Evolutionary conservation across 225 moss, liverwort and hornwort genomes (phyloP).

Genomic region (Sphagnum tenellum): DNA sequence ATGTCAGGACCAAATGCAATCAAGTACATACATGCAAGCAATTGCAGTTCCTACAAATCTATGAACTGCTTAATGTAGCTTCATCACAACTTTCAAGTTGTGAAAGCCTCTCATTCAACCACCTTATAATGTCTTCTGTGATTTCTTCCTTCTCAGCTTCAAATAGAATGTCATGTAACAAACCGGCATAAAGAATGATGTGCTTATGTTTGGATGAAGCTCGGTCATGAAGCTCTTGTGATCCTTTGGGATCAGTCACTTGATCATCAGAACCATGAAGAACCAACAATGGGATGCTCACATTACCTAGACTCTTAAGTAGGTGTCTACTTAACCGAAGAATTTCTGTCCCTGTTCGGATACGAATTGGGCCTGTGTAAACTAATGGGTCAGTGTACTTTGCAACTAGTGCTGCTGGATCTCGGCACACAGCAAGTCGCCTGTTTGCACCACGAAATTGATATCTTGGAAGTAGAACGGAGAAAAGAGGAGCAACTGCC

Average conservation of each 20-base stretch:
- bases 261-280: conserved; percentile 82
- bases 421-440: conserved; percentile 61
- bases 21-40: too few species aligned
- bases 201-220: conserved; percentile 59
- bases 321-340: conserved; percentile 59
- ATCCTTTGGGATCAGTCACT: conserved; percentile 71
- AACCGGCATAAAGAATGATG: conserved; percentile 70
- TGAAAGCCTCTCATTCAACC: conserved; percentile 55
- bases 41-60: too few species aligned
- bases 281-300: conserved; percentile 62
- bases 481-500: conserved; percentile 80
- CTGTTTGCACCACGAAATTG: conserved; percentile 69
- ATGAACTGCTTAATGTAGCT: too few species aligned
- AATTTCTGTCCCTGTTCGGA: conserved; percentile 60
- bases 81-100: conserved; percentile 3
- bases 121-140: conserved; percentile 55
- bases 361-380: conserved; percentile 53
- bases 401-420: conserved; percentile 61
- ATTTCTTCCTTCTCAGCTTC: conserved; percentile 75
- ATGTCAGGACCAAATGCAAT: too few species aligned
- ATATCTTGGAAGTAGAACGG: conserved; percentile 65
- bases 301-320: conserved; percentile 57
- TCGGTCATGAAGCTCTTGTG: conserved; percentile 63
- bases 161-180: conserved; percentile 80
- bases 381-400: conserved; percentile 67